phyloP scores from a whole-genome alignment of 441 rosid genomes.

The Pelargonium fulgidum region DNA sequence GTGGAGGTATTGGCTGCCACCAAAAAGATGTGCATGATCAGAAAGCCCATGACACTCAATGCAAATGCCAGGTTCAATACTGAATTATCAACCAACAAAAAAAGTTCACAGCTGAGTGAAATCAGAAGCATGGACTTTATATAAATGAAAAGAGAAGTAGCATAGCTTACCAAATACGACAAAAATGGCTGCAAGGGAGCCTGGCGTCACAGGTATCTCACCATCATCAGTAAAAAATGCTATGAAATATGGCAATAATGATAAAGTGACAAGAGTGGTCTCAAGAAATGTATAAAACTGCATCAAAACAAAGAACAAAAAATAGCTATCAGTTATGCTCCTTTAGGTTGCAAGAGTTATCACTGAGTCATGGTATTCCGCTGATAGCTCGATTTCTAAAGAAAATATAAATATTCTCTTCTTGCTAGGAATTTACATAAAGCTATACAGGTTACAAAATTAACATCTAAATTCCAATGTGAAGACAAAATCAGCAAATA shows the following conservation, averaged over 20 bases:
- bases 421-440: background rate
- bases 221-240: constrained; percentile 70
- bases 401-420: background rate
- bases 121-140: constrained; percentile 11
- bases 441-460: background rate
- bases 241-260: constrained; percentile 55
- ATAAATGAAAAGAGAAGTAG: background rate
- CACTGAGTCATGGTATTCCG: background rate
- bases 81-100: constrained; percentile 27
- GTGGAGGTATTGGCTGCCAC: constrained; percentile 64
- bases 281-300: constrained; percentile 89
- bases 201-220: constrained; percentile 64
- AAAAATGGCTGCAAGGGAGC: constrained; percentile 57
- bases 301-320: constrained; percentile 25
- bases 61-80: constrained; percentile 83
- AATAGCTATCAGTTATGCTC: constrained; percentile 10
- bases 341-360: background rate
- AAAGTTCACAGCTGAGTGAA: constrained; percentile 1
- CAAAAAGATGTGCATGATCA: constrained; percentile 65
- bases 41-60: constrained; percentile 75
- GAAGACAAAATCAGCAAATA: too few species aligned
- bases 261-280: constrained; percentile 65
- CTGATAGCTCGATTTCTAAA: background rate
- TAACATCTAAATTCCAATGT: background rate
- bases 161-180: constrained; percentile 56